A percentile compares a stretch with the other conserved stretches of the same genome.
Evolutionary conservation across 345 rosid genomes (phyloP).

Genomic region (Hibiscus trionum): DNA sequence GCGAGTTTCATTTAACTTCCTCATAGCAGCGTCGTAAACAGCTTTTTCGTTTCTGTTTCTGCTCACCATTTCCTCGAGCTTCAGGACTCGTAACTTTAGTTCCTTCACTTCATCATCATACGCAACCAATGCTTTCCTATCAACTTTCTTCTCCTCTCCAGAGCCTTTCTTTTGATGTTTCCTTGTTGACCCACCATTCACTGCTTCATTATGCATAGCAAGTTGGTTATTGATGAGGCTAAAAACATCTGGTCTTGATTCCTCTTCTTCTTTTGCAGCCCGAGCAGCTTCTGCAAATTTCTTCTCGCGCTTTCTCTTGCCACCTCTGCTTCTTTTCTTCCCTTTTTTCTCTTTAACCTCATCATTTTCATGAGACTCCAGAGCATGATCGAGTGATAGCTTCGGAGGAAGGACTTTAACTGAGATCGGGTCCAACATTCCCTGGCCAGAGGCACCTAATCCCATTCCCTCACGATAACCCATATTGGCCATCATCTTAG

Average conservation of each 20-base stretch:
- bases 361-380: constrained; percentile 37
- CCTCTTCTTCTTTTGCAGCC: constrained; percentile 53
- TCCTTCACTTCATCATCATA: constrained; percentile 73
- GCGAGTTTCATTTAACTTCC: constrained; percentile 58
- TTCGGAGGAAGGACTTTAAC: constrained; percentile 81
- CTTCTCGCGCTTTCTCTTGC: constrained; percentile 78
- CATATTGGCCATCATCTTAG: constrained; percentile 97
- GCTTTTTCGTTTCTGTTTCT: constrained; percentile 78
- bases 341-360: constrained; percentile 35
- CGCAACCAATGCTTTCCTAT: constrained; percentile 61
- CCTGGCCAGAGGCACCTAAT: constrained; percentile 77
- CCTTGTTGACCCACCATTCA: constrained; percentile 28
- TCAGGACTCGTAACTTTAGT: constrained; percentile 40
- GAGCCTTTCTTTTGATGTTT: constrained; percentile 42
- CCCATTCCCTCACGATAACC: constrained; percentile 96
- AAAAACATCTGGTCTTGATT: constrained; percentile 64
- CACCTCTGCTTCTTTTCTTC: constrained; percentile 80
- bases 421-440: constrained; percentile 70
- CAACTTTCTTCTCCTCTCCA: constrained; percentile 47
- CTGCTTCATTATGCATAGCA: constrained; percentile 30
- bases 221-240: constrained; percentile 68
- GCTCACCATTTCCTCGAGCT: constrained; percentile 71
- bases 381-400: constrained; percentile 73
- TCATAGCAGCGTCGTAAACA: constrained; percentile 65
- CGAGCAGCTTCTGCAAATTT: constrained; percentile 69